Percentiles rank a stretch among this genome's conserved stretches.
phyloP scores from a whole-genome alignment of 305 asterid species.

The Fraxinus xanthoxyloides region DNA sequence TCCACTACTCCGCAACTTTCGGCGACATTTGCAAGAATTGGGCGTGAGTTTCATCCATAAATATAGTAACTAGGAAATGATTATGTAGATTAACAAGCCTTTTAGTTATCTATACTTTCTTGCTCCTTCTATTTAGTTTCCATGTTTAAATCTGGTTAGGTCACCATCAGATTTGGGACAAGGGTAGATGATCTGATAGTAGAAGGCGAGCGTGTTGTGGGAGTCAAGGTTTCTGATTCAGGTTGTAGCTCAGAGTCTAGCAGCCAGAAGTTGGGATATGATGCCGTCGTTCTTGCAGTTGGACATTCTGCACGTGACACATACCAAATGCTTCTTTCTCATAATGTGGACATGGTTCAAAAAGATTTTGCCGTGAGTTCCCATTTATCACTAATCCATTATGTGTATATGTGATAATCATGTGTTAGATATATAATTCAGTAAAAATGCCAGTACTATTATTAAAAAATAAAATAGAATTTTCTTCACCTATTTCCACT shows the following conservation, averaged over 20 bases:
- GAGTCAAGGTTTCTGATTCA: conserved; percentile 77
- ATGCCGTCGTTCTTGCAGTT: conserved; percentile 86
- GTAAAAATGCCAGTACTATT: not conserved
- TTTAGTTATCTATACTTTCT: not conserved
- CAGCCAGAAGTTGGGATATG: conserved; percentile 53
- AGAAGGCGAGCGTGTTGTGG: conserved; percentile 56
- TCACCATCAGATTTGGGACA: conserved; percentile 69
- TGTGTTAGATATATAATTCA: not conserved
- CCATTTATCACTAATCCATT: conserved; percentile 2
- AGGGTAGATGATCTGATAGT: conserved; percentile 90
- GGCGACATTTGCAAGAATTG: conserved; percentile 70
- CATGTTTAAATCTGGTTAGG: conserved; percentile 32
- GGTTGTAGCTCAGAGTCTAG: conserved; percentile 28
- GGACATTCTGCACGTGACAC: conserved; percentile 99
- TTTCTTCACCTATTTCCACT: not conserved
- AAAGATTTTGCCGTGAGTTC: conserved; percentile 91
- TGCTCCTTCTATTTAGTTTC: conserved; percentile 19
- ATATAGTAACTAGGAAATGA: conserved; percentile 21
- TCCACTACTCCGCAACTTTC: conserved; percentile 76
- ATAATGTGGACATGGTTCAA: conserved; percentile 61
- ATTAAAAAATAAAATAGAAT: not conserved
- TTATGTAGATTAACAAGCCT: conserved; percentile 1
- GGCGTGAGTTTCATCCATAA: conserved; percentile 65
- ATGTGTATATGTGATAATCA: not conserved
- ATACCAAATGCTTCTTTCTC: conserved; percentile 18